These are phyloP conservation scores for Eucalyptus leucophloia DNA, from an alignment of 345 rosid genomes.

Conservation along the genomic window DNA sequence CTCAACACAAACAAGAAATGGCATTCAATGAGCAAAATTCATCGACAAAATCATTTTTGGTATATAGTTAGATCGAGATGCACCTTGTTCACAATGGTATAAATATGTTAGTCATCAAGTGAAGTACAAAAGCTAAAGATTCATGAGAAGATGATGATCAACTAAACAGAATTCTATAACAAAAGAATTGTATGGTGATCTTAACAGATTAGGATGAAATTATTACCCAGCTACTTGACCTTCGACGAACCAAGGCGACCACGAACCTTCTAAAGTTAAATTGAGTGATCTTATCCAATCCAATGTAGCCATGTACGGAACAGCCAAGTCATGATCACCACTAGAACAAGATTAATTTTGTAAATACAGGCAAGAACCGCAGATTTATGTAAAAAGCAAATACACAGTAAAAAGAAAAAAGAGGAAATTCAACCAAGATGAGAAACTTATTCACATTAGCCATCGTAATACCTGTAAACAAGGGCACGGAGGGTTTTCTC, in stretches of 20 bases:
- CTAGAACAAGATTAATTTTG: not conserved
- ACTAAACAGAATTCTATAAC: not conserved
- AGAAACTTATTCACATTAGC: not conserved
- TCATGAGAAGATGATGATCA: not conserved
- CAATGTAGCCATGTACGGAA: slow-evolving; percentile 3
- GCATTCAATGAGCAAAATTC: not conserved
- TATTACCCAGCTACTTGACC: slow-evolving; percentile 16
- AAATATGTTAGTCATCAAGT: not conserved
- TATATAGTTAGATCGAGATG: not conserved
- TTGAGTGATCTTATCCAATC: slow-evolving; percentile 15
- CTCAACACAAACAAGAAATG: not conserved
- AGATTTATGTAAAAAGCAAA: not conserved
- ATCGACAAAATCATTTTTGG: not conserved
- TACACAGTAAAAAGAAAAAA: not conserved
- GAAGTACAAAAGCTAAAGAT: not conserved
- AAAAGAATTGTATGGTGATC: not conserved
- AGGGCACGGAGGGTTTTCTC: not conserved
- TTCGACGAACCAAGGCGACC: slow-evolving; percentile 8
- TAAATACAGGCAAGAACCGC: not conserved
- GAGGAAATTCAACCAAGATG: not conserved
- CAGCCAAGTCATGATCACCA: slow-evolving; percentile 10
- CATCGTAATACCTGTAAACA: slow-evolving; percentile 1
- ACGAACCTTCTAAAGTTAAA: not conserved
- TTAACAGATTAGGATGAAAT: not conserved
- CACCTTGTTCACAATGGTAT: not conserved